phyloP scores from a whole-genome alignment of 1,139 yeast species.

The Candida sojae region DNA sequence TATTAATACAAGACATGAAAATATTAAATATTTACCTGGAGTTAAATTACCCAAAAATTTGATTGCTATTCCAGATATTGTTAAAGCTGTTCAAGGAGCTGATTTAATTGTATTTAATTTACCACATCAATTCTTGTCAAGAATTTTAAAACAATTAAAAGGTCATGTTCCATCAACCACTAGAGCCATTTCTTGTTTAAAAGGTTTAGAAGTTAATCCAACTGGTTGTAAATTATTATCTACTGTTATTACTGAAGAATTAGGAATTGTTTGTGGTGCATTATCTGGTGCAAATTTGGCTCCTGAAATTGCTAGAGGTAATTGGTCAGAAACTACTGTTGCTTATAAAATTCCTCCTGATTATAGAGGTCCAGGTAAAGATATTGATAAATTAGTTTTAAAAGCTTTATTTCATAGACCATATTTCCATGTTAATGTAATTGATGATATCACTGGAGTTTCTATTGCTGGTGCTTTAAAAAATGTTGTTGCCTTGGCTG shows the following conservation, averaged over 20 bases:
- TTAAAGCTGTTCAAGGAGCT: constrained; percentile 41
- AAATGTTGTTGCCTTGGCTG: constrained; percentile 50
- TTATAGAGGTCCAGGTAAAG: constrained; percentile 42
- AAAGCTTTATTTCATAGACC: constrained; percentile 49
- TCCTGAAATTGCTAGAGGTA: constrained; percentile 48
- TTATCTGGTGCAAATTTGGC: constrained; percentile 53
- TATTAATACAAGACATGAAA: constrained; percentile 46
- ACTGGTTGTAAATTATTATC: constrained; percentile 48
- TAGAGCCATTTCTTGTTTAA: constrained; percentile 49
- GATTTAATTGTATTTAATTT: constrained; percentile 49
- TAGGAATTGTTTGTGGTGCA: constrained; percentile 49
- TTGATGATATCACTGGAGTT: constrained; percentile 50
- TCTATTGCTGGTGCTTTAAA: constrained; percentile 54
- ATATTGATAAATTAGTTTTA: constrained; percentile 42
- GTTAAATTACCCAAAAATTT: constrained; percentile 46
- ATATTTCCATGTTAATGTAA: constrained; percentile 50
- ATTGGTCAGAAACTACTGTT: constrained; percentile 54
- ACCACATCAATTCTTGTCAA: constrained; percentile 50
- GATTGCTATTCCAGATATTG: constrained; percentile 41
- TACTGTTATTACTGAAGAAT: constrained; percentile 43
- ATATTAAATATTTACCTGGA: constrained; percentile 48
- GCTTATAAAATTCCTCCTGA: constrained; percentile 45
- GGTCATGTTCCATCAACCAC: constrained; percentile 41
- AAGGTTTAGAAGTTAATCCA: constrained; percentile 49
- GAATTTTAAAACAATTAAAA: constrained; percentile 37